Percentiles rank a stretch among this genome's conserved stretches.
Conservation (phyloP, 805 yeast species). For the Candida lessepsii region DNA sequence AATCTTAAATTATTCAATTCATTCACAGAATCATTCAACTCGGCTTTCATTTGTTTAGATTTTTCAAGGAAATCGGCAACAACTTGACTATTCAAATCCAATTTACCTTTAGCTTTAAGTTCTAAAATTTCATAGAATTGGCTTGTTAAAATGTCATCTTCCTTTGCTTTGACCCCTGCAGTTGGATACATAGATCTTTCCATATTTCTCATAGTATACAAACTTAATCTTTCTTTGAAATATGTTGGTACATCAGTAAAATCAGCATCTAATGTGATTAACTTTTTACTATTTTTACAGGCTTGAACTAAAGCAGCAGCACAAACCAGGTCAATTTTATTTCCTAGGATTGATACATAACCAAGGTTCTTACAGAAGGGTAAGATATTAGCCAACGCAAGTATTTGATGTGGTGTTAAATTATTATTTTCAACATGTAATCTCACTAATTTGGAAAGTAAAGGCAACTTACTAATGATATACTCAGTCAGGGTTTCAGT, state of each 20-base stretch:
- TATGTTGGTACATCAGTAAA: constrained; percentile 57
- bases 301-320: constrained; percentile 68
- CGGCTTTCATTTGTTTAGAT: constrained; percentile 28
- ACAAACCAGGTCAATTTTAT: constrained; percentile 56
- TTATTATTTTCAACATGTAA: constrained; percentile 72
- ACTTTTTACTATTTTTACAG: constrained; percentile 60
- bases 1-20: constrained; percentile 59
- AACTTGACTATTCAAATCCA: constrained; percentile 33
- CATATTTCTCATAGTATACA: constrained; percentile 81
- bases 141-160: constrained; percentile 20
- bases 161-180: neutral
- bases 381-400: constrained; percentile 62
- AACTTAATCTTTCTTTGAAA: constrained; percentile 69
- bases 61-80: constrained; percentile 28
- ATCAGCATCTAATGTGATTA: constrained; percentile 69
- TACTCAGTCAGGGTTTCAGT: constrained; percentile 36
- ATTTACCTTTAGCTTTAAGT: constrained; percentile 29
- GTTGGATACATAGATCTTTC: constrained; percentile 47
- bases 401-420: constrained; percentile 53
- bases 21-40: constrained; percentile 36
- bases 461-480: constrained; percentile 64
- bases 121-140: constrained; percentile 32
- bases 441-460: constrained; percentile 61
- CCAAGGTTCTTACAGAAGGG: constrained; percentile 66
- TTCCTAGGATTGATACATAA: constrained; percentile 69